Conservation (phyloP, 257 asterid species). For the Solanum lycopersicoides region DNA sequence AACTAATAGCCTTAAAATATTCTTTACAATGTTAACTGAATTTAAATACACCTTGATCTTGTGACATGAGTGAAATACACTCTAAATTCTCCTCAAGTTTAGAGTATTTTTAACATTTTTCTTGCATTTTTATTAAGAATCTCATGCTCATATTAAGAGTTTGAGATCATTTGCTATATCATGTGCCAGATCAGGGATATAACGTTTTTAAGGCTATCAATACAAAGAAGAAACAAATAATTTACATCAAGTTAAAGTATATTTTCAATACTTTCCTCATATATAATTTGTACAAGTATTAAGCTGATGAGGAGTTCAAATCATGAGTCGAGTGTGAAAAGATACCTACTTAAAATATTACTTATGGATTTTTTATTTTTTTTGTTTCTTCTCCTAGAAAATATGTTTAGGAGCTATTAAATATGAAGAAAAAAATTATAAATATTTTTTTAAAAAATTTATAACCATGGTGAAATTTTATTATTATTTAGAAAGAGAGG, state of each 20-base stretch:
- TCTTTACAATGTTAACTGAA: too few species aligned
- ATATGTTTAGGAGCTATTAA: not conserved
- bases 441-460: not conserved
- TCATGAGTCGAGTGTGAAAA: not conserved
- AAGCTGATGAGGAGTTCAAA: not conserved
- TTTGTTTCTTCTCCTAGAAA: not conserved
- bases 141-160: not conserved
- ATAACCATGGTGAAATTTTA: not conserved
- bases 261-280: not conserved
- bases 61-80: not conserved
- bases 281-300: not conserved
- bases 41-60: too few species aligned
- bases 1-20: too few species aligned
- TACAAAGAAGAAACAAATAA: too few species aligned
- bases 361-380: not conserved
- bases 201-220: too few species aligned
- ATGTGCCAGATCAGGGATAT: not conserved
- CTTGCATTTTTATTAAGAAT: not conserved
- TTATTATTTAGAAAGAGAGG: not conserved
- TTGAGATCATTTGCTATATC: too few species aligned
- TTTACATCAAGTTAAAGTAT: not conserved
- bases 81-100: too few species aligned
- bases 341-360: not conserved
- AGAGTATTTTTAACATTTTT: not conserved
- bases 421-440: not conserved